phyloP scores from a whole-genome alignment of 2,329 filamentous ascomycete genomes.

The Claviceps maximensis region DNA sequence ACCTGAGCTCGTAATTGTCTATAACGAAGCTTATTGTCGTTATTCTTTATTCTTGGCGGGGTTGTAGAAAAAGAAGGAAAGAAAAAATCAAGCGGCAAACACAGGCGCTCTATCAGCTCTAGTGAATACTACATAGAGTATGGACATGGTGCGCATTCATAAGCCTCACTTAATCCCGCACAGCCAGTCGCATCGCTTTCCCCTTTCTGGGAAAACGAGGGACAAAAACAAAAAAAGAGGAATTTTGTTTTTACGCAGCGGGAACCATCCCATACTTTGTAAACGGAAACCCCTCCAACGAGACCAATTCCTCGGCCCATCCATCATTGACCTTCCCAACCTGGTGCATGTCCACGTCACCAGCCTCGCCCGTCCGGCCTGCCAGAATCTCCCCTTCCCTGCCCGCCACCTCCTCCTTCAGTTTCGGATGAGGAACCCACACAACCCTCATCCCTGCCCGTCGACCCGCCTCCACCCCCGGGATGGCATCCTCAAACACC shows the following conservation, averaged over 20 bases:
- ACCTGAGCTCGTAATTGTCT: too few species aligned
- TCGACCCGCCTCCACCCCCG: slow-evolving; percentile 79
- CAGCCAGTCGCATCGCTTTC: not conserved
- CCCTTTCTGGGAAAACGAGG: not conserved
- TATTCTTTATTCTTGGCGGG: too few species aligned
- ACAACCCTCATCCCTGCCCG: slow-evolving; percentile 89
- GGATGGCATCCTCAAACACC: slow-evolving; percentile 92
- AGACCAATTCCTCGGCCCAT: slow-evolving; percentile 43
- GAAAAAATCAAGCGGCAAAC: too few species aligned
- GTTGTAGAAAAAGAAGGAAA: too few species aligned
- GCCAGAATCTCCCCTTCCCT: slow-evolving; percentile 73
- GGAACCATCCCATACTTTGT: slow-evolving; percentile 45
- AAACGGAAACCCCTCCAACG: slow-evolving; percentile 43
- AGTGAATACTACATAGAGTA: too few species aligned
- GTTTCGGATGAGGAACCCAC: slow-evolving; percentile 76
- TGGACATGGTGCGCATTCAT: too few species aligned
- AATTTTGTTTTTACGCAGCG: slow-evolving; percentile 11
- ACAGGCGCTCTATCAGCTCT: too few species aligned
- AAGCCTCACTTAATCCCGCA: too few species aligned
- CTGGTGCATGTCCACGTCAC: slow-evolving; percentile 38
- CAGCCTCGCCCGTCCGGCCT: slow-evolving; percentile 60
- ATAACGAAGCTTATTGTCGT: too few species aligned
- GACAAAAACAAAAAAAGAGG: too few species aligned
- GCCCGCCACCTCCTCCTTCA: slow-evolving; percentile 63
- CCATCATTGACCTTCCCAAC: slow-evolving; percentile 45